phyloP scores from a whole-genome alignment of 2,329 filamentous ascomycete species.

The Phialocephala sp. region DNA sequence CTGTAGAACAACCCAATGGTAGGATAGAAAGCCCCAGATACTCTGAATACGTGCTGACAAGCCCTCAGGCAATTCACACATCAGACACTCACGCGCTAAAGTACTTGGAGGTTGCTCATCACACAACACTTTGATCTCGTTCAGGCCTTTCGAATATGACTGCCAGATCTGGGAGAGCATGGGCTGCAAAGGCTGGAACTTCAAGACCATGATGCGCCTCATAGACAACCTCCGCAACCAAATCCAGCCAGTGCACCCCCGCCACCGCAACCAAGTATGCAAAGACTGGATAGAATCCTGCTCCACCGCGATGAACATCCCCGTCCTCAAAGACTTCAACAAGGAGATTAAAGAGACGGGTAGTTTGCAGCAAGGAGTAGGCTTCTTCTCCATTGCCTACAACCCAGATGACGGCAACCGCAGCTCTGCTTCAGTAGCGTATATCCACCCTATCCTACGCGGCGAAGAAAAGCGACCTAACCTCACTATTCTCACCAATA shows the following conservation, averaged over 20 bases:
- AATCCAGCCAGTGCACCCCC: conserved; percentile 84
- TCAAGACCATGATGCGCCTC: conserved; percentile 81
- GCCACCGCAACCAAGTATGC: conserved; percentile 89
- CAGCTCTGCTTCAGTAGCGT: conserved; percentile 87
- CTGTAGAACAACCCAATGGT: conserved; percentile 84
- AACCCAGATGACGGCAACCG: conserved; percentile 87
- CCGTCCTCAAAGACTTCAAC: conserved; percentile 86
- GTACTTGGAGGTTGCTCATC: conserved; percentile 91
- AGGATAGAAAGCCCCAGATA: conserved; percentile 55
- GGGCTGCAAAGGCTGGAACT: conserved; percentile 85
- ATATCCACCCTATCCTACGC: conserved; percentile 88
- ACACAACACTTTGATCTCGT: conserved; percentile 93
- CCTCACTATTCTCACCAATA: conserved; percentile 83
- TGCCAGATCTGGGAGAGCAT: conserved; percentile 81
- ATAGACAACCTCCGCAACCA: conserved; percentile 87
- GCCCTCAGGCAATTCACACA: conserved; percentile 79
- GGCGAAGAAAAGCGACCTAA: conserved; percentile 84
- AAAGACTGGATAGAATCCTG: conserved; percentile 88
- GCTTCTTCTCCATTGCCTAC: conserved; percentile 91
- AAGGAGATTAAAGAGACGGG: conserved; percentile 77
- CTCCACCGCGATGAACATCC: conserved; percentile 78
- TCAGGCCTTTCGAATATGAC: conserved; percentile 90
- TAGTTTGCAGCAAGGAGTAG: conserved; percentile 75
- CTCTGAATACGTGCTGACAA: conserved; percentile 23
- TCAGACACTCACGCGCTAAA: conserved; percentile 90